A percentile compares a stretch with the other conserved stretches of the same genome.
Conservation (phyloP, 2,329 filamentous ascomycete genomes). For the Myriosclerotinia scirpicola region DNA sequence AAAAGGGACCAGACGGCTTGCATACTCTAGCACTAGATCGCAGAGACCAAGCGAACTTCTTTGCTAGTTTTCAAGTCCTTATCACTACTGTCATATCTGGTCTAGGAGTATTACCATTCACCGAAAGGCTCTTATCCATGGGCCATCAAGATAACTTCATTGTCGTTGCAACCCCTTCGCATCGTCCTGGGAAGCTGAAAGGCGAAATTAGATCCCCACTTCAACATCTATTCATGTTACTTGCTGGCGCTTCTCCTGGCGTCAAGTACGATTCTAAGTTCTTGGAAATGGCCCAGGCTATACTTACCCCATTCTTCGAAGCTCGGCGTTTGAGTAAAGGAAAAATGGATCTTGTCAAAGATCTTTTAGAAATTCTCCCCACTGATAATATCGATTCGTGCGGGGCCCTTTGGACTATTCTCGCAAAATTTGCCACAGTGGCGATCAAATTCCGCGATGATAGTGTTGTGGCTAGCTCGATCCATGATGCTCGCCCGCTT, state of each 20-base stretch:
- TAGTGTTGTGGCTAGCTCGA: conserved; percentile 38
- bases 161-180: conserved; percentile 63
- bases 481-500: conserved; percentile 48
- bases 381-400: conserved; percentile 35
- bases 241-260: conserved; percentile 41
- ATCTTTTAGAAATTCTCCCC: conserved; percentile 34
- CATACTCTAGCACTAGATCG: conserved; percentile 27
- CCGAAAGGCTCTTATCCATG: conserved; percentile 57
- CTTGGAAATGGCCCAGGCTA: conserved; percentile 44
- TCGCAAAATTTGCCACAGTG: conserved; percentile 36
- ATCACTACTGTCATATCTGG: conserved; percentile 50
- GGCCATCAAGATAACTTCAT: conserved; percentile 57
- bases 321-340: conserved; percentile 41
- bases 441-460: conserved; percentile 32
- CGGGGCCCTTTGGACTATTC: conserved; percentile 35
- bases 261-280: conserved; percentile 35
- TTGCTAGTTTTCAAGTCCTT: conserved; percentile 55
- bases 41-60: conserved; percentile 47
- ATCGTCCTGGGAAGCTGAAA: conserved; percentile 52
- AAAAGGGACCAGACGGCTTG: conserved; percentile 45
- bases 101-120: conserved; percentile 61
- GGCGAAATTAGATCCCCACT: conserved; percentile 59
- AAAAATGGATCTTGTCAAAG: conserved; percentile 43
- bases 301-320: conserved; percentile 60
- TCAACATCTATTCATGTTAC: conserved; percentile 63